A percentile compares a stretch with the other conserved stretches of the same genome.
phyloP scores from a whole-genome alignment of 495 filamentous ascomycete species.

The Niebla homalea region DNA sequence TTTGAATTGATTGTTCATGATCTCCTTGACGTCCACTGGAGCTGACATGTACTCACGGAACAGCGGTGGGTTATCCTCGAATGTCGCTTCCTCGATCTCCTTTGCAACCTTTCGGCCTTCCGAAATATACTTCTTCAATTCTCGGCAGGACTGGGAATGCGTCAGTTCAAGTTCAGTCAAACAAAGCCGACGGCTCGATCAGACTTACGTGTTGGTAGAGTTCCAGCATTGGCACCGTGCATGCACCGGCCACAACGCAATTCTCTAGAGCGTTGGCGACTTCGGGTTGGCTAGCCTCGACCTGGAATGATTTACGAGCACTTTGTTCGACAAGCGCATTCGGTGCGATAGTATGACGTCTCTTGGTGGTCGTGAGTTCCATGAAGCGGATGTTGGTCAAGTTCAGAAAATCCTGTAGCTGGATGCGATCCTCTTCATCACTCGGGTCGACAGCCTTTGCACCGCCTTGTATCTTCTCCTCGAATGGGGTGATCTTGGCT shows the following conservation, averaged over 20 bases:
- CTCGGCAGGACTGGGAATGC: conserved; percentile 59
- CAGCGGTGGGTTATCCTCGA: conserved; percentile 74
- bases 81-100: conserved; percentile 76
- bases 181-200: not conserved
- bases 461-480: conserved; percentile 24
- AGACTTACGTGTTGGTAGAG: conserved; percentile 77
- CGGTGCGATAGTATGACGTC: conserved; percentile 69
- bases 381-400: conserved; percentile 96
- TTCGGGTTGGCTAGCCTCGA: conserved; percentile 25
- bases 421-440: conserved; percentile 52
- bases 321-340: conserved; percentile 29
- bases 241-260: conserved; percentile 77
- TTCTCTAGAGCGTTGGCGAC: conserved; percentile 44
- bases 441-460: conserved; percentile 20
- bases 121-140: conserved; percentile 87
- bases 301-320: conserved; percentile 24
- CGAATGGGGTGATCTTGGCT: conserved; percentile 31
- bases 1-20: conserved; percentile 95
- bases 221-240: conserved; percentile 84
- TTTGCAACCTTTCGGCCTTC: conserved; percentile 78
- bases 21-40: conserved; percentile 62
- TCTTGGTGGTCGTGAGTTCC: conserved; percentile 74
- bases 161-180: conserved; percentile 11
- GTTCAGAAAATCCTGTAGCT: conserved; percentile 84
- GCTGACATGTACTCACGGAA: conserved; percentile 86